These are phyloP conservation scores for Aureobasidium sp. DNA, from an alignment of 2,329 filamentous ascomycete genomes.

Conservation along the genomic window DNA sequence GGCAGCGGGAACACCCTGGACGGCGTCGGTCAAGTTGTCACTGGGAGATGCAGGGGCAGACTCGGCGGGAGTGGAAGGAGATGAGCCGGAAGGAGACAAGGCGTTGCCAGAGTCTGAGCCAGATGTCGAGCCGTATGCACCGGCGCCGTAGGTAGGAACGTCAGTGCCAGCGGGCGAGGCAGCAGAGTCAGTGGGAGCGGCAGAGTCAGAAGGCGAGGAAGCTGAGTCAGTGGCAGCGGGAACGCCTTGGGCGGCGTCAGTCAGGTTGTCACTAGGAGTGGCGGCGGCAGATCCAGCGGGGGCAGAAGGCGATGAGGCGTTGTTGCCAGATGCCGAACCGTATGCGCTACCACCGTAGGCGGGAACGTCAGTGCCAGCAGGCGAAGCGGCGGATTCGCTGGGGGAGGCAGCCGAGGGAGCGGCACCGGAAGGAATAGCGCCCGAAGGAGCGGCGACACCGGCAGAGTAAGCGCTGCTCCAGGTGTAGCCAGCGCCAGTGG, in stretches of 20 bases:
- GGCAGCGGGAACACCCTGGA: not conserved
- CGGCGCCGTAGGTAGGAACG: not conserved
- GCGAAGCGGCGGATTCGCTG: not conserved
- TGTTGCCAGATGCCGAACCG: not conserved
- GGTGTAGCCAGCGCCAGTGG: not conserved
- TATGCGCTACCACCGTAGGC: not conserved
- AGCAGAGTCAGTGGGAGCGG: not conserved
- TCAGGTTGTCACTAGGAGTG: not conserved
- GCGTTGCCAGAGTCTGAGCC: constrained; percentile 4
- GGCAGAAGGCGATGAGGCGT: not conserved
- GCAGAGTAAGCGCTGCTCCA: not conserved
- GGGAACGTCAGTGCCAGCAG: not conserved
- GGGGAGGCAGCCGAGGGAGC: no score
- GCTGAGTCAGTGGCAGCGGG: not conserved
- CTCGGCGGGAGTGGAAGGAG: constrained; percentile 8
- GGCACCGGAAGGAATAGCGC: not conserved
- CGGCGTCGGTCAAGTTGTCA: not conserved
- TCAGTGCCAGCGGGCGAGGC: not conserved
- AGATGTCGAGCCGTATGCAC: no score
- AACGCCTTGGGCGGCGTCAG: not conserved
- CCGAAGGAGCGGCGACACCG: constrained; percentile 6
- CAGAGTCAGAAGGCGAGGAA: not conserved
- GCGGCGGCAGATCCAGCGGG: constrained; percentile 8
- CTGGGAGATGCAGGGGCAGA: not conserved
- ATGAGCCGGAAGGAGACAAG: constrained; percentile 11